Base-by-base conservation (phyloP, 495 filamentous ascomycete species). In the Corynascus novoguineensis region DNA sequence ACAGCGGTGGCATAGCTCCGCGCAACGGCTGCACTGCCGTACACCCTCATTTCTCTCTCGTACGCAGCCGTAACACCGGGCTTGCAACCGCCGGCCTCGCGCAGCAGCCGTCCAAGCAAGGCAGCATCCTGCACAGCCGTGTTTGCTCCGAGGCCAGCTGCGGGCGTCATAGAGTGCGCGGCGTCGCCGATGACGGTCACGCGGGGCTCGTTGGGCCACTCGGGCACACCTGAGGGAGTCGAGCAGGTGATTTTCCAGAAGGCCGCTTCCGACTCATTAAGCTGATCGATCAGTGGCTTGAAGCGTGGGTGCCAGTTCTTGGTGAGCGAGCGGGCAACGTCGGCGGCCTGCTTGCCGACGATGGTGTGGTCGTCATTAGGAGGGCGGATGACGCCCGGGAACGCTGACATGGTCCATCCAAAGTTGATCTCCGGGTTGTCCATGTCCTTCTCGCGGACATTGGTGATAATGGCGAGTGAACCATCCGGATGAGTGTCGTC, bases 161-260 rank as follows among this genome's bases (percentile, higher is more conserved):
- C 81, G 5, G 83, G 83, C 5, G 82, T 83, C 81, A 84, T 85
- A 14, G 73, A 72, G 63, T 86, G 83, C 24, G 71, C 79, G 0
- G 82, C 80, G 58, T 86, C 82, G 1, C 82, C 83, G 14, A 85
- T 77, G 8, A 85, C 67, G 0, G 82, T 83, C n/a, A 85, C 81
- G 8, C 78, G 71, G 3, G 68, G 64, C 31, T 79, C 70, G 42
- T 78, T 80, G 7, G 49, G 38, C 78, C 78, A 82, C 53, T 77
- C 73, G 0, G 73, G 74, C 10, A 81, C 77, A 6, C 77, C 77
- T 10, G 59, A 61, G 22, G 78, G 79, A 11, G 67, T 73, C 15
- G 78, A 80, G 61, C 76, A 79, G n/a, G 76, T 80, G 47, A 82
- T 78, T 58, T 80, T 80, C 78, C 77, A 82, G 61, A 81, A 80